Evolutionary conservation across 2,329 filamentous ascomycete species (phyloP).

Genomic region (Aspergillus sp.): DNA sequence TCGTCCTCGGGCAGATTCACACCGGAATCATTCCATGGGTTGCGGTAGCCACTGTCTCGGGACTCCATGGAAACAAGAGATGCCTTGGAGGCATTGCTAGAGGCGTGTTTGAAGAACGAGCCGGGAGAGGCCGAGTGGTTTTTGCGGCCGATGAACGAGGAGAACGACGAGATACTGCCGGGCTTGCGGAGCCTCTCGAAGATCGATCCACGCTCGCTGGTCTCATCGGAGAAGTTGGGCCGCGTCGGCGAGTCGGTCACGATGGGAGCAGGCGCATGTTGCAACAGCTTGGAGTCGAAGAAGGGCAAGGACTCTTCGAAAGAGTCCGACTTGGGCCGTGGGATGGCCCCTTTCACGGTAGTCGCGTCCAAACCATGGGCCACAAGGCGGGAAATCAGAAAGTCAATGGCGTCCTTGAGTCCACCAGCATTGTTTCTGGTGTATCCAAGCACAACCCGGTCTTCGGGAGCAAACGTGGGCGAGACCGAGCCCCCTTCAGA

Average conservation of each 20-base stretch:
- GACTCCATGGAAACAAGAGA: constrained; percentile 96
- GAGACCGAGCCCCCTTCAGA: constrained; percentile 39
- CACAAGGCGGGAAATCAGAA: constrained; percentile 80
- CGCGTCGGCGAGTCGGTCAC: constrained; percentile 87
- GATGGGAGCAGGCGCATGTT: constrained; percentile 80
- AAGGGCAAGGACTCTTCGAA: constrained; percentile 96
- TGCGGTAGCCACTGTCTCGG: constrained; percentile 89
- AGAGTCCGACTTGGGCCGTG: constrained; percentile 96
- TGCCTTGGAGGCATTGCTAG: constrained; percentile 86
- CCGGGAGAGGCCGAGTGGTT: constrained; percentile 84
- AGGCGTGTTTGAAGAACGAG: constrained; percentile 89
- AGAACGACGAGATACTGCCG: constrained; percentile 89
- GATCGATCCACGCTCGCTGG: constrained; percentile 75
- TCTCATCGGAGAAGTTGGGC: constrained; percentile 76
- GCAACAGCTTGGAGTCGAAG: constrained; percentile 94
- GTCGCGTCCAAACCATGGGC: constrained; percentile 84
- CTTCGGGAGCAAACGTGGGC: constrained; percentile 50
- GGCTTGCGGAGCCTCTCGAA: constrained; percentile 94
- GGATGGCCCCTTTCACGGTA: constrained; percentile 89
- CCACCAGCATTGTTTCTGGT: constrained; percentile 97
- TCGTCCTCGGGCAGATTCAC: constrained; percentile 93
- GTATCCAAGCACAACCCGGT: constrained; percentile 70
- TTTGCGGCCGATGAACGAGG: constrained; percentile 95
- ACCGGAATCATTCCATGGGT: constrained; percentile 97
- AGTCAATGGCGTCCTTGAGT: constrained; percentile 93